These are phyloP conservation scores for Dipteronia sinensis DNA, from an alignment of 345 rosid species.

Conservation along the genomic window DNA sequence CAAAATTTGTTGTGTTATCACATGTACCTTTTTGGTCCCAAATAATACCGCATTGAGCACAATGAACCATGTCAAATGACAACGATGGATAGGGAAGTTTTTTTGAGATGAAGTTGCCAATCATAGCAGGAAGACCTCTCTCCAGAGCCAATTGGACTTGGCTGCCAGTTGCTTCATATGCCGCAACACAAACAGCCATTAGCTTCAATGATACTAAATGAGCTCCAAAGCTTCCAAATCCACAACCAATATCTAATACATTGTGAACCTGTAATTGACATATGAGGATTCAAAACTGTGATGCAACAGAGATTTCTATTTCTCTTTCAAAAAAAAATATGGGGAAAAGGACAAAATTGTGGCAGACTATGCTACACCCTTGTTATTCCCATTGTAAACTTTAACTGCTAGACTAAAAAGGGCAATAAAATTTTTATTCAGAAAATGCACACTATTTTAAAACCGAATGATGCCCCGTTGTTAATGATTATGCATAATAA, in stretches of 20 bases:
- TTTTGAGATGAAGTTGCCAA: slow-evolving; percentile 77
- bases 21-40: slow-evolving; percentile 88
- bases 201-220: slow-evolving; percentile 78
- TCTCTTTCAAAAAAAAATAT: slow-evolving; percentile 2
- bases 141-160: slow-evolving; percentile 97
- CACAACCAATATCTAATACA: slow-evolving; percentile 93
- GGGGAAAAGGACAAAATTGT: not conserved
- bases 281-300: slow-evolving; percentile 7
- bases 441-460: slow-evolving; percentile 8
- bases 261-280: slow-evolving; percentile 56
- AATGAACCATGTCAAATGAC: slow-evolving; percentile 95
- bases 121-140: slow-evolving; percentile 99
- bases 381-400: not conserved
- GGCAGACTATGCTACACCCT: not conserved
- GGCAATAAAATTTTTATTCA: not conserved
- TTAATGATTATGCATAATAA: slow-evolving; percentile 21
- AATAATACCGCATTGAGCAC: slow-evolving; percentile 87
- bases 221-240: slow-evolving; percentile 98
- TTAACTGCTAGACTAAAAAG: not conserved
- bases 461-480: not conserved
- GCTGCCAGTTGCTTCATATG: slow-evolving; percentile 93
- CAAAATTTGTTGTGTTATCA: no score
- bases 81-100: slow-evolving; percentile 90
- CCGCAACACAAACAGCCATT: slow-evolving; percentile 87
- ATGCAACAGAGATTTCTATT: slow-evolving; percentile 7